Conservation (phyloP, 495 filamentous ascomycete species). For the Penicillium desertorum region DNA sequence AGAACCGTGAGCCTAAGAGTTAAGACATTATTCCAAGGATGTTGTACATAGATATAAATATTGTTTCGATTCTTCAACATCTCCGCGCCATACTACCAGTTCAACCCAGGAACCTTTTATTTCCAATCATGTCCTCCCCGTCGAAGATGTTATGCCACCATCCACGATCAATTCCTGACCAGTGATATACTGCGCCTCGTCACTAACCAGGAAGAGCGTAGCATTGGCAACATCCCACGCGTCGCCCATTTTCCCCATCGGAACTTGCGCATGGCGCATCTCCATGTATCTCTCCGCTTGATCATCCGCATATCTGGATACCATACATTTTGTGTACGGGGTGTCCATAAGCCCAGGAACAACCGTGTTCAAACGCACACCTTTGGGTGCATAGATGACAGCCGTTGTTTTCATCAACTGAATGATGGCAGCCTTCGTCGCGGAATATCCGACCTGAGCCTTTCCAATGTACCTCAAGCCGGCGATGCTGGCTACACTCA, state of each 20-base stretch:
- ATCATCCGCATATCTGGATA: slow-evolving; percentile 42
- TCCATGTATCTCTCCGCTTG: slow-evolving; percentile 38
- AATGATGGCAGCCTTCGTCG: slow-evolving; percentile 52
- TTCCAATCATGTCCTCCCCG: slow-evolving; percentile 18
- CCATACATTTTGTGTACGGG: slow-evolving; percentile 44
- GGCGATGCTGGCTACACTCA: slow-evolving; percentile 49
- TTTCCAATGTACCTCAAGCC: slow-evolving; percentile 55
- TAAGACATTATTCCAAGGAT: background rate
- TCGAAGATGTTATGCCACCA: slow-evolving; percentile 47
- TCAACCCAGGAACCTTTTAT: background rate
- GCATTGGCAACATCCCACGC: slow-evolving; percentile 55
- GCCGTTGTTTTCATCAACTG: slow-evolving; percentile 52
- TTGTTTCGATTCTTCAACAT: background rate
- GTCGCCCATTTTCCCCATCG: slow-evolving; percentile 44
- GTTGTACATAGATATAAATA: background rate
- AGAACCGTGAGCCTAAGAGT: background rate
- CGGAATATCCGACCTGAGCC: slow-evolving; percentile 51
- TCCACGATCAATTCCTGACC: slow-evolving; percentile 56
- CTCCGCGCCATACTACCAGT: background rate
- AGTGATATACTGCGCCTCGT: slow-evolving; percentile 53
- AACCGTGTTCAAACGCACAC: slow-evolving; percentile 53
- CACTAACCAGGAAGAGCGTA: slow-evolving; percentile 49
- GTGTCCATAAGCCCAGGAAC: slow-evolving; percentile 54
- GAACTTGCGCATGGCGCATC: slow-evolving; percentile 42
- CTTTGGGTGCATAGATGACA: slow-evolving; percentile 48